These are phyloP conservation scores for Chaetomiaceae sp. DNA, from an alignment of 2,329 filamentous ascomycete species.

Conservation along the genomic window DNA sequence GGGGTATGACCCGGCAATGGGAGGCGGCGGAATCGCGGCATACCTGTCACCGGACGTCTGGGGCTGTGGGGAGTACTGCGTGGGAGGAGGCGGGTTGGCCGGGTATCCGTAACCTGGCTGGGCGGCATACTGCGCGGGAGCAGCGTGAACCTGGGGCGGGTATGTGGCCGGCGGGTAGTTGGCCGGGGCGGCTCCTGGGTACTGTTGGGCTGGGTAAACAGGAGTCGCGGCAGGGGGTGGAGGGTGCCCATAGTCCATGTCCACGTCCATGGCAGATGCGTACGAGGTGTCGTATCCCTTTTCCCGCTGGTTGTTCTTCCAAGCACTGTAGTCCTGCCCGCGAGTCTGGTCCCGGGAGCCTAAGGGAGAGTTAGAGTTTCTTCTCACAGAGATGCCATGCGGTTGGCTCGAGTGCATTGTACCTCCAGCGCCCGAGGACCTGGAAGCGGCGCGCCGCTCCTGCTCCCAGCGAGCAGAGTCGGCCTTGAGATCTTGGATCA, in stretches of 20 bases:
- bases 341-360: conserved; percentile 30
- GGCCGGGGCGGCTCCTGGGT: conserved; percentile 23
- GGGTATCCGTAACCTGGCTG: conserved; percentile 16
- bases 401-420: conserved; percentile 50
- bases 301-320: conserved; percentile 26
- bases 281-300: conserved; percentile 21
- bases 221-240: conserved; percentile 17
- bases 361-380: conserved; percentile 57
- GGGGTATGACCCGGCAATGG: conserved; percentile 25
- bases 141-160: conserved; percentile 5
- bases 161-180: conserved; percentile 28
- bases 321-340: conserved; percentile 36
- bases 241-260: conserved; percentile 23
- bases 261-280: conserved; percentile 25
- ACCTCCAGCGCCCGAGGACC: conserved; percentile 49
- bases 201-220: conserved; percentile 18
- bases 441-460: conserved; percentile 53
- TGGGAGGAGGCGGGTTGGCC: conserved; percentile 16
- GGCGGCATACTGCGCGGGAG: conserved; percentile 13
- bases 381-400: conserved; percentile 45
- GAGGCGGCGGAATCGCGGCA: conserved; percentile 20
- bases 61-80: conserved; percentile 25
- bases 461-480: conserved; percentile 59
- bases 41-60: conserved; percentile 23
- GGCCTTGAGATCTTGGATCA: conserved; percentile 60